phyloP scores from a whole-genome alignment of 2,329 filamentous ascomycete genomes.

The Thermothelomyces thermophilus region DNA sequence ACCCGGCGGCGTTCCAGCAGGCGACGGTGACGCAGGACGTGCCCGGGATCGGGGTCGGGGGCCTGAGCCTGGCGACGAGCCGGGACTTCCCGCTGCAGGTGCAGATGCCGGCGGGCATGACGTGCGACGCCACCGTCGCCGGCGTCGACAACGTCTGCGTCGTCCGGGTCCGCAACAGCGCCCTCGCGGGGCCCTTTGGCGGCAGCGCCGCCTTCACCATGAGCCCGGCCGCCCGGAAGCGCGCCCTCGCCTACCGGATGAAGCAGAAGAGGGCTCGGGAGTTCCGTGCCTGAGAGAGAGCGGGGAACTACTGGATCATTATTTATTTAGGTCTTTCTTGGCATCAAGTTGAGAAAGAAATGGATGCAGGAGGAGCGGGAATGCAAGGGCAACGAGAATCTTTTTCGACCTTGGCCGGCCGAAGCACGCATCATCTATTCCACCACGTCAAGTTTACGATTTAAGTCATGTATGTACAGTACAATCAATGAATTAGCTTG shows the following conservation, averaged over 20 bases:
- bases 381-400: too few relatives aligned
- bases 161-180: conserved; percentile 56
- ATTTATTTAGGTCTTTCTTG: too few relatives aligned
- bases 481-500: too few relatives aligned
- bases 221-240: conserved; percentile 51
- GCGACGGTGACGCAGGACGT: conserved; percentile 56
- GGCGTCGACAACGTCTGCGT: conserved; percentile 58
- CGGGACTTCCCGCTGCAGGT: conserved; percentile 60
- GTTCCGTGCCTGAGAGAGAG: conserved; percentile 13
- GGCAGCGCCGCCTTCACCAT: conserved; percentile 61
- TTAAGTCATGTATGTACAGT: too few relatives aligned
- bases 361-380: too few relatives aligned
- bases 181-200: conserved; percentile 59
- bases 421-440: too few relatives aligned
- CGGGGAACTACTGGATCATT: background rate
- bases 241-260: conserved; percentile 49
- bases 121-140: conserved; percentile 53
- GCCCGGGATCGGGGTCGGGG: conserved; percentile 49
- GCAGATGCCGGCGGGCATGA: conserved; percentile 63
- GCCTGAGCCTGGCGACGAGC: conserved; percentile 52
- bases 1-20: conserved; percentile 51
- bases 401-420: too few relatives aligned
- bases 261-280: conserved; percentile 31
- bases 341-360: too few relatives aligned
- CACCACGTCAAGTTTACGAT: too few relatives aligned